Conservation (phyloP, 306 rosid genomes). For the Begonia loranthoides region DNA sequence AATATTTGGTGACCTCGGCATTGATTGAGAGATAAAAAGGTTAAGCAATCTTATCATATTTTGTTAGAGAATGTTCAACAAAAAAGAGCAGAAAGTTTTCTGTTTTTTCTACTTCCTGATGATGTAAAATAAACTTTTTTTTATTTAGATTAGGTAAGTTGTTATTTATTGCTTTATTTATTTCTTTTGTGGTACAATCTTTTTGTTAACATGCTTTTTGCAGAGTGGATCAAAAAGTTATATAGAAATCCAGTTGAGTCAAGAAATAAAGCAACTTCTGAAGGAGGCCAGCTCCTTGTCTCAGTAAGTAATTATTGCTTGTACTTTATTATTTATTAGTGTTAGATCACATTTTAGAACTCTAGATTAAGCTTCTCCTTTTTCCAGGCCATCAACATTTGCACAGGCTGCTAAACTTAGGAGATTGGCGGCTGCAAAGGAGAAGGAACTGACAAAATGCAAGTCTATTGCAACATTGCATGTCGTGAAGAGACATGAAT, state of each 20-base stretch:
- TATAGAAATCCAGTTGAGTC: conserved; percentile 32
- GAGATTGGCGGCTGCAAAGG: conserved; percentile 70
- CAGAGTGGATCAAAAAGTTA: conserved; percentile 33
- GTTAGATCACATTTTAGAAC: not conserved
- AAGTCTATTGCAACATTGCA: conserved; percentile 8
- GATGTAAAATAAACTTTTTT: not conserved
- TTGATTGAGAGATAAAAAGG: too few species aligned
- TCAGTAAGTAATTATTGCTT: conserved; percentile 42
- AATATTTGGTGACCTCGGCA: too few species aligned
- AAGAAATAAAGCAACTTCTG: conserved; percentile 56
- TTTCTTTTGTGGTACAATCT: not conserved
- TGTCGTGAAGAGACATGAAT: too few species aligned
- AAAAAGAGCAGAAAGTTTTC: too few species aligned
- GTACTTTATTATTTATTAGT: not conserved
- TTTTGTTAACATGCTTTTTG: conserved; percentile 9
- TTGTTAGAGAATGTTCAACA: too few species aligned
- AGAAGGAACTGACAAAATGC: conserved; percentile 77
- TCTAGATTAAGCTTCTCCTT: not conserved
- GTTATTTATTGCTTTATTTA: not conserved
- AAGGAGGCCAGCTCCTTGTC: conserved; percentile 70
- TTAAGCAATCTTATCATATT: too few species aligned
- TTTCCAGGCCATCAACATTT: conserved; percentile 66
- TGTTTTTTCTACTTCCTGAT: too few species aligned
- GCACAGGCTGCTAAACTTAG: conserved; percentile 81
- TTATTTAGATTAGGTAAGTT: not conserved